phyloP scores from a whole-genome alignment of 1,284 basidiomycete genomes.

The Coriolopsis trogii region DNA sequence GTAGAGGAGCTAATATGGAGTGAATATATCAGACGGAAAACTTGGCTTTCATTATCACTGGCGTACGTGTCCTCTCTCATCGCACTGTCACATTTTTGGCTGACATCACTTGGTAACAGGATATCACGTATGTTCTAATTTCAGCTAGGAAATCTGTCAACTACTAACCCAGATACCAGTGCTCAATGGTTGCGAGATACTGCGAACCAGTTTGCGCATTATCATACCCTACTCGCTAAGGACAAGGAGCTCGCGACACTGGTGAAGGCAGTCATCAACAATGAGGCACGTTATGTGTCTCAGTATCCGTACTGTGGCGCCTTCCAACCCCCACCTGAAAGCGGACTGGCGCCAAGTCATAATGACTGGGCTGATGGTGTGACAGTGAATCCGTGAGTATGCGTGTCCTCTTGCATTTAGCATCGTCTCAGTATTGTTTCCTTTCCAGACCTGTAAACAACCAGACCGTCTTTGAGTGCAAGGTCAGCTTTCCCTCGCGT shows the following conservation, averaged over 20 bases:
- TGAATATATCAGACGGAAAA: constrained; percentile 68
- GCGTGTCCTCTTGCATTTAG: not conserved
- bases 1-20: too few species aligned
- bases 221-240: constrained; percentile 55
- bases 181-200: constrained; percentile 78
- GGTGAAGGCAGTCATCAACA: constrained; percentile 77
- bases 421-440: not conserved
- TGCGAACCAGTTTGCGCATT: constrained; percentile 79
- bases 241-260: constrained; percentile 63
- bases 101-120: constrained; percentile 45
- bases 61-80: constrained; percentile 43
- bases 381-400: constrained; percentile 67
- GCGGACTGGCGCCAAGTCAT: constrained; percentile 59
- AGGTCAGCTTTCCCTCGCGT: constrained; percentile 45
- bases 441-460: constrained; percentile 63
- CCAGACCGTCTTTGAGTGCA: constrained; percentile 77
- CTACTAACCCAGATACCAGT: constrained; percentile 31
- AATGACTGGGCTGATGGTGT: constrained; percentile 71
- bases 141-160: not conserved
- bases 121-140: constrained; percentile 58
- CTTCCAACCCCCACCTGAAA: constrained; percentile 78
- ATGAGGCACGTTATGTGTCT: constrained; percentile 73
- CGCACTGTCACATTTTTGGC: not conserved
- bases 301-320: constrained; percentile 76
- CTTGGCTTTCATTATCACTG: constrained; percentile 76